Evolutionary conservation across 2,329 filamentous ascomycete species (phyloP).

Genomic region (Fusarium piperis): DNA sequence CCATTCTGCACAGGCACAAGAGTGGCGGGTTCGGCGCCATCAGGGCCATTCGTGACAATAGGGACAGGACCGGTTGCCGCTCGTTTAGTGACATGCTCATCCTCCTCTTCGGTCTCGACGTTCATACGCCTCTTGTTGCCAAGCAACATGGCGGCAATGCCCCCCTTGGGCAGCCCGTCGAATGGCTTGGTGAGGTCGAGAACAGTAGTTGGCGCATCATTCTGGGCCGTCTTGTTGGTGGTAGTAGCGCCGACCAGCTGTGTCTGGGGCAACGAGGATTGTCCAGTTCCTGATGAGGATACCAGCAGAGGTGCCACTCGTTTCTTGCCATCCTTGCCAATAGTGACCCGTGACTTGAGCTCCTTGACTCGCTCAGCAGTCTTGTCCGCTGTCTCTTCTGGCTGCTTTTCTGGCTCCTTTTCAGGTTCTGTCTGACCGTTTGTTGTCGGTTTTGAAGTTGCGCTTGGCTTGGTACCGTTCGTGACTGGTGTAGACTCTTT

Average conservation of each 20-base stretch:
- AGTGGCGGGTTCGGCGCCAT: conserved; percentile 82
- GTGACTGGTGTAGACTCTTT: conserved; percentile 59
- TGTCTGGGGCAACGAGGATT: conserved; percentile 88
- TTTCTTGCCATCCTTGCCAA: conserved; percentile 97
- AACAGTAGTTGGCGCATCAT: conserved; percentile 81
- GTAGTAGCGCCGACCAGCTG: conserved; percentile 83
- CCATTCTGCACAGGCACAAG: conserved; percentile 68
- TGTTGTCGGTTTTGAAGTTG: conserved; percentile 50
- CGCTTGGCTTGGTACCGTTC: conserved; percentile 60
- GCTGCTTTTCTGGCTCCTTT: conserved; percentile 50
- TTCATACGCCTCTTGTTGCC: conserved; percentile 92
- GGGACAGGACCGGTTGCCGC: conserved; percentile 74
- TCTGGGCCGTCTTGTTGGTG: conserved; percentile 67
- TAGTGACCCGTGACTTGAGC: conserved; percentile 90
- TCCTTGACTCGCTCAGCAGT: conserved; percentile 63
- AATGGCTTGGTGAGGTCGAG: conserved; percentile 94
- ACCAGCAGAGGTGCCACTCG: conserved; percentile 91
- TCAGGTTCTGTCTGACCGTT: conserved; percentile 51
- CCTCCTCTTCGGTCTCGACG: conserved; percentile 80
- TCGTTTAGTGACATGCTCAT: conserved; percentile 62
- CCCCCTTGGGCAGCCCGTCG: conserved; percentile 90
- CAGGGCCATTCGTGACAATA: conserved; percentile 78
- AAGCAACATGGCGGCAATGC: conserved; percentile 83
- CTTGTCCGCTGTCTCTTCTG: conserved; percentile 63
- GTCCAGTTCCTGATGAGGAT: conserved; percentile 85